Evolutionary conservation across 371 early-diverging fungal species (phyloP).

Genomic region (Actinomucor elegans): DNA sequence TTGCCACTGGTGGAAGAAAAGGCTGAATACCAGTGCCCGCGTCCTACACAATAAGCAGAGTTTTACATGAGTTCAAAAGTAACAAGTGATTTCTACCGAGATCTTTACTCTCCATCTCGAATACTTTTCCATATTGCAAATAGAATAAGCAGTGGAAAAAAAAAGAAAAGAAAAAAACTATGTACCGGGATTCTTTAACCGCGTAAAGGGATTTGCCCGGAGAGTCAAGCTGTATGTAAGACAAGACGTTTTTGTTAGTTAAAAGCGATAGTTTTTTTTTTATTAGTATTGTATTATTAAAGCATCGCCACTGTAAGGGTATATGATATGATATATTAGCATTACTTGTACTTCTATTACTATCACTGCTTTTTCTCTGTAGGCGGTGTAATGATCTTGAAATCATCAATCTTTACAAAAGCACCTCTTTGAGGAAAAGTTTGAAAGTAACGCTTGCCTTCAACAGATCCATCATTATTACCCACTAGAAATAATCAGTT

Average conservation of each 20-base stretch:
- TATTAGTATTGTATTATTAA: too few species aligned
- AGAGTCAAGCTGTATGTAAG: too few species aligned
- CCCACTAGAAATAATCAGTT: conserved; percentile 23
- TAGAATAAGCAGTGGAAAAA: neutral
- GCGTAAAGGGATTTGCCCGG: too few species aligned
- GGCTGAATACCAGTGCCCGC: conserved; percentile 89
- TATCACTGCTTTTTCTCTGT: conserved; percentile 11
- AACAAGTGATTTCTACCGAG: neutral
- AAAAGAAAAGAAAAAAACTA: neutral
- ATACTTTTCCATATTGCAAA: conserved; percentile 60
- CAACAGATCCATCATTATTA: conserved; percentile 37
- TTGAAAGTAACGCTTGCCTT: conserved; percentile 38
- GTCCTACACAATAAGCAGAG: conserved; percentile 47
- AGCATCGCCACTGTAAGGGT: too few species aligned
- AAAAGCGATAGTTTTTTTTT: too few species aligned
- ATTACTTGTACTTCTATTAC: neutral
- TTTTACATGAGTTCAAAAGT: neutral
- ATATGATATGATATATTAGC: neutral
- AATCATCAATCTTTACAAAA: conserved; percentile 43
- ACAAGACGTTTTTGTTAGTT: too few species aligned
- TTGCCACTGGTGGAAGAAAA: conserved; percentile 80
- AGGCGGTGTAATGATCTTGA: conserved; percentile 20
- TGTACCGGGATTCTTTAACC: too few species aligned
- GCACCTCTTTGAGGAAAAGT: conserved; percentile 45
- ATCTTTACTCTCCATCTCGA: conserved; percentile 66